phyloP scores from a whole-genome alignment of 2,329 filamentous ascomycete genomes.

The Botrytis pseudocinerea region DNA sequence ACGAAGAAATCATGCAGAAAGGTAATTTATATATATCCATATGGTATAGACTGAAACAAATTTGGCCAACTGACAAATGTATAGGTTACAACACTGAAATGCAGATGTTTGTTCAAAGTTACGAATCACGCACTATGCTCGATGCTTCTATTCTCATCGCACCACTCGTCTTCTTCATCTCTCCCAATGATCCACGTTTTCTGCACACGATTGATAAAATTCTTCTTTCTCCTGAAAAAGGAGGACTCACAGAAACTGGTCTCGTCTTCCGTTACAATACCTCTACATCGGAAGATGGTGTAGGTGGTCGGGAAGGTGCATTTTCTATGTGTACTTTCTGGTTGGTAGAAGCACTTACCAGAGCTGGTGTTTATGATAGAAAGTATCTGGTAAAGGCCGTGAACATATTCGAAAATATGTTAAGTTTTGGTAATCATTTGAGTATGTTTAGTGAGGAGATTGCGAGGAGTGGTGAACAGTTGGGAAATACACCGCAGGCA shows the following conservation, averaged over 20 bases:
- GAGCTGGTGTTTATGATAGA: constrained; percentile 64
- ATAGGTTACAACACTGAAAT: constrained; percentile 68
- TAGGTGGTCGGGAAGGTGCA: constrained; percentile 72
- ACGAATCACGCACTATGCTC: constrained; percentile 67
- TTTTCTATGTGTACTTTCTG: constrained; percentile 84
- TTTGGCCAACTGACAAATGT: not conserved
- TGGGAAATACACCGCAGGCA: constrained; percentile 78
- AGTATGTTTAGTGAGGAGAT: constrained; percentile 82
- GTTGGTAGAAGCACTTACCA: constrained; percentile 76
- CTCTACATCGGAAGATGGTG: constrained; percentile 66
- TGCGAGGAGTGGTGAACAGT: constrained; percentile 70
- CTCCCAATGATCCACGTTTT: constrained; percentile 76
- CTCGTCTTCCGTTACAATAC: constrained; percentile 77
- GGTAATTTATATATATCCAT: constrained; percentile 42
- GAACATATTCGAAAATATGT: constrained; percentile 75
- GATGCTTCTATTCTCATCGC: constrained; percentile 76
- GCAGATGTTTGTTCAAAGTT: constrained; percentile 72
- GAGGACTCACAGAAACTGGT: constrained; percentile 72
- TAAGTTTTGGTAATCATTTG: constrained; percentile 74
- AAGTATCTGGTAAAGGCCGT: constrained; percentile 63
- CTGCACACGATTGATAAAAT: constrained; percentile 71
- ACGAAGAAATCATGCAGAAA: constrained; percentile 76
- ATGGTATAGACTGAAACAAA: not conserved
- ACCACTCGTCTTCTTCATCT: constrained; percentile 76
- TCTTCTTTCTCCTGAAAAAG: constrained; percentile 70